Evolutionary conservation across 306 rosid genomes (phyloP), one percentile per base, ranked within the genome.

Genomic region (Hippophae rhamnoides): DNA sequence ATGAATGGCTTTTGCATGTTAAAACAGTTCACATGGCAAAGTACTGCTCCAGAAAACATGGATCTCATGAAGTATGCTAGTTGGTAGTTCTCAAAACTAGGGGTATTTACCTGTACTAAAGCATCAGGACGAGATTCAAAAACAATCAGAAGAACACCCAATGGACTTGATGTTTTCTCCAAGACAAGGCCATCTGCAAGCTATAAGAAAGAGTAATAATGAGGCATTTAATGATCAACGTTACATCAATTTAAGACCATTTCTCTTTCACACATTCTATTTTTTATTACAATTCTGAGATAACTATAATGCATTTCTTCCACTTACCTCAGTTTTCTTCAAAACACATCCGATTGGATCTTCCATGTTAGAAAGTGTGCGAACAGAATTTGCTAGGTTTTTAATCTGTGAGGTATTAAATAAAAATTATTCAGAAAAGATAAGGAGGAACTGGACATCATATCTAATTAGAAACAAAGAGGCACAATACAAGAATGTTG

Each of bases 71-170:
- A 56, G 1, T 26, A 38, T 13, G 10, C 0, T 18, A 18, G 23
- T 18, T 18, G 23, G 23, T 18, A n/a, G n/a, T 51, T 11, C 44
- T 25, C 27, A 50, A 46, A 60, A 53, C 27, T 38, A 14, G 53
- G 55, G 57, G 52, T 51, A 31, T 18, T 60, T 68, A 92, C 99
- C 99, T 92, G 99, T 61, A 88, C 95, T 41, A 92, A 71, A 10
- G 96, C 99, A 56, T 92, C 96, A 12, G 99, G 99, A 68, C 98
- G 99, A 77, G 99, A 85, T 79, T 92, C 99, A 49, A 92, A 92
- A 64, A 92, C 82, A 69, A 92, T 83, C 77, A 92, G 77, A 57
- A 92, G 95, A 69, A 92, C 96, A 38, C 99, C 99, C 71, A 92
- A 64, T 42, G 99, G 95, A 72, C 95, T 81, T 56, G 99, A 85